Percentiles rank a stretch among this genome's conserved stretches.
Conservation (phyloP, 169 alveolate genomes). For the Plasmodium vinckei region DNA sequence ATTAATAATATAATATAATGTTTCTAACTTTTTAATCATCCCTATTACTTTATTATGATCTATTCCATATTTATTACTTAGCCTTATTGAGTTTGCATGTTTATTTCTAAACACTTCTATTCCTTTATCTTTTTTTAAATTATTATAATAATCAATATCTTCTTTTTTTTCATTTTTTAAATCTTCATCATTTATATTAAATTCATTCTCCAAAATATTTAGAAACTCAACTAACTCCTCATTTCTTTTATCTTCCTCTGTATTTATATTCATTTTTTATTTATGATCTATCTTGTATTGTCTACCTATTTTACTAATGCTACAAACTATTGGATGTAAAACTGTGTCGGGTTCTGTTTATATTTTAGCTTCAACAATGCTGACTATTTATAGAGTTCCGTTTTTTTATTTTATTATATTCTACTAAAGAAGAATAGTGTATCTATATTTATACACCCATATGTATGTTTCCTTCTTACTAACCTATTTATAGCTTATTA, state of each 20-base stretch:
- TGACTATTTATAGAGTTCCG: too few species aligned
- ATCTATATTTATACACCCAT: too few species aligned
- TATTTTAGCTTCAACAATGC: too few species aligned
- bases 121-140: constrained; percentile 30
- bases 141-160: constrained; percentile 2
- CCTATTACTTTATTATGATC: constrained; percentile 86
- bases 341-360: too few species aligned
- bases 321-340: too few species aligned
- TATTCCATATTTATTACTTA: constrained; percentile 71
- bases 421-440: too few species aligned
- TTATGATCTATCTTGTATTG: too few species aligned
- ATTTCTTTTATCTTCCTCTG: constrained; percentile 10
- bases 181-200: not conserved
- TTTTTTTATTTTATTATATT: too few species aligned
- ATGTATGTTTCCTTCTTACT: too few species aligned
- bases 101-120: constrained; percentile 51
- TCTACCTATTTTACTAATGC: too few species aligned
- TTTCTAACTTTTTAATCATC: constrained; percentile 85
- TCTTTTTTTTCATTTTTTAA: not conserved
- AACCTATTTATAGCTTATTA: too few species aligned
- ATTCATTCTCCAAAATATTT: constrained; percentile 30
- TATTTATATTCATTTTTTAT: constrained; percentile 2
- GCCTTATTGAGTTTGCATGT: constrained; percentile 53
- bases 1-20: constrained; percentile 82
- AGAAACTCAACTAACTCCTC: constrained; percentile 27